Conservation (phyloP, 2,329 filamentous ascomycete species). For the Fusarium secorum region DNA sequence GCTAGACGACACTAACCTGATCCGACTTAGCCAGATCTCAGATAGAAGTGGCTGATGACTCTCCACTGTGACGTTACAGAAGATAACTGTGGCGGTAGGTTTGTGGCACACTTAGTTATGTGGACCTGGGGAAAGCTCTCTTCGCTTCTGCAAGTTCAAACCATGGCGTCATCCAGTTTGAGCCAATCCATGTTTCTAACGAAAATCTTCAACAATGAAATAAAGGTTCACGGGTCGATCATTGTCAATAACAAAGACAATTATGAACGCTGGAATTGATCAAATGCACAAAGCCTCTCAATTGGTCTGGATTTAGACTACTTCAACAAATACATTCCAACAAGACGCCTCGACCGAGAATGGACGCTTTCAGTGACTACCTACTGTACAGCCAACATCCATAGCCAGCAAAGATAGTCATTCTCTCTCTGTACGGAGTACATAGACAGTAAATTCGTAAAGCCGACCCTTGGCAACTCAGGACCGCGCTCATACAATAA, state of each 20-base stretch:
- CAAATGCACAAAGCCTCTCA: neutral
- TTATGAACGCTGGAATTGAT: neutral
- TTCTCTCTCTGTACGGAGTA: neutral
- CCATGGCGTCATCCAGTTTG: slow-evolving; percentile 21
- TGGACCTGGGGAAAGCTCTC: slow-evolving; percentile 29
- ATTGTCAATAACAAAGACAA: neutral
- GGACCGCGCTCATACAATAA: slow-evolving; percentile 5
- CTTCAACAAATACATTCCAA: slow-evolving; percentile 21
- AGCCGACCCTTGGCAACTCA: slow-evolving; percentile 3
- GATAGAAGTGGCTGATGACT: slow-evolving; percentile 29
- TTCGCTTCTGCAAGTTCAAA: slow-evolving; percentile 26
- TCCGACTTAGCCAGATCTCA: neutral
- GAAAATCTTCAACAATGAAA: slow-evolving; percentile 22
- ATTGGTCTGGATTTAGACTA: neutral
- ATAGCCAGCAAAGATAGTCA: neutral
- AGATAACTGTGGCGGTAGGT: slow-evolving; percentile 6
- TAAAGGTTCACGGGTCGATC: slow-evolving; percentile 10
- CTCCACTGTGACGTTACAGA: slow-evolving; percentile 25
- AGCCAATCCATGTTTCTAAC: slow-evolving; percentile 25
- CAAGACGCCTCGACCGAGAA: slow-evolving; percentile 4
- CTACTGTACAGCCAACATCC: neutral
- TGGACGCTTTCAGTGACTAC: slow-evolving; percentile 2
- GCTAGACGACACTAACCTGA: slow-evolving; percentile 20
- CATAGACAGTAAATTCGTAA: neutral
- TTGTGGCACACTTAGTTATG: slow-evolving; percentile 12